Base-by-base conservation (phyloP, 1,284 basidiomycete genomes). In the Cystobasidiaceae sp. region DNA sequence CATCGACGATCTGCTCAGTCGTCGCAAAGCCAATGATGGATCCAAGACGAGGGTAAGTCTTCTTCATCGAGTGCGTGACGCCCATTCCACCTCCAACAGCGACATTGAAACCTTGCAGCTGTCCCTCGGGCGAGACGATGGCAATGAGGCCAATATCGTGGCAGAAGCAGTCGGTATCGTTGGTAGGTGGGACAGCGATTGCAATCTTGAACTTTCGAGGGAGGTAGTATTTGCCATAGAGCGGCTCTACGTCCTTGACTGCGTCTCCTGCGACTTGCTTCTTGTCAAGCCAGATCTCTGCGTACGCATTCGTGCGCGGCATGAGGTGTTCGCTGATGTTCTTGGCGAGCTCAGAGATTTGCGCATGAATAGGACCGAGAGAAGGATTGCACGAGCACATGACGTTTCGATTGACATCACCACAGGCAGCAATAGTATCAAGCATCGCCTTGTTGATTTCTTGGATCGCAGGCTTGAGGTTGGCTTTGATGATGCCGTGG, bases 271-370 rank as follows among this genome's bases (percentile, higher is more conserved):
- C 89, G 34, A 97, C 86, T 70, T 93, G 80, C 81, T 96, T 93
- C 81, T 93, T 90, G 81, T 97, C 92, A 57, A 97, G 82, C 94
- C 96, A 98, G 72, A 98, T 97, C 80, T 98, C 96, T 77, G 97
- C 93, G 78, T 99, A 98, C 1, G 96, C 94, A 4, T 86, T 86
- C 21, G 93, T 97, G 58, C 86, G 83, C 17, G 94, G 94, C 37
- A 97, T 82, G 21, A 99, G 84, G 75, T 90, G 87, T 73, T 88
- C 86, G 77, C 90, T 93, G 73, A 96, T 83, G 58, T 81, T 80
- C 76, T 87, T 90, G n/a, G 90, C 83, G 75, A 96, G 96, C 55
- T 88, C 82, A 75, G 86, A 93, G 19, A 92, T 90, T 74, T 89
- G 84, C 39, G 81, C 79, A 79, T 99, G 96, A 49, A 97, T 80